phyloP scores from a whole-genome alignment of 345 rosid species.

The Rhizophora apiculata region DNA sequence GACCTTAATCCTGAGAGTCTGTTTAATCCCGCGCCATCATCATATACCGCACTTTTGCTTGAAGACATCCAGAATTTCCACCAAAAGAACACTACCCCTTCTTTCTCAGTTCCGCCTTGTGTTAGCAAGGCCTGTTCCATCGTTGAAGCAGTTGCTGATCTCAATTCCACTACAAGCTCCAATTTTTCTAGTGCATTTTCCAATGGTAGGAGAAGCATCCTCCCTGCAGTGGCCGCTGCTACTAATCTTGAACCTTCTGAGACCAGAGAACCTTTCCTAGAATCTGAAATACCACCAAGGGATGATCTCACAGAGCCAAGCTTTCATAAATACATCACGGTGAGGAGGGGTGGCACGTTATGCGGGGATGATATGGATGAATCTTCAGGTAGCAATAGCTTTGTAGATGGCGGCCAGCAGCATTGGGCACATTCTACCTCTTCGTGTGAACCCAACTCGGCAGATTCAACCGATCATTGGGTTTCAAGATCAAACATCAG shows the following conservation, averaged over 20 bases:
- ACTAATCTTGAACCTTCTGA: slow-evolving; percentile 19
- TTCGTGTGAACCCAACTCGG: slow-evolving; percentile 71
- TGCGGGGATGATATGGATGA: slow-evolving; percentile 59
- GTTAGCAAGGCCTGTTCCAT: slow-evolving; percentile 73
- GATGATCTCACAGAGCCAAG: slow-evolving; percentile 82
- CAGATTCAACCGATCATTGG: slow-evolving; percentile 73
- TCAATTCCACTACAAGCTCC: slow-evolving; percentile 64
- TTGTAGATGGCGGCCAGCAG: slow-evolving; percentile 46
- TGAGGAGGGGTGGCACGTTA: slow-evolving; percentile 53
- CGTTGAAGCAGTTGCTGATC: slow-evolving; percentile 80
- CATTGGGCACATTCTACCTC: slow-evolving; percentile 49
- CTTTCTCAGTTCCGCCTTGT: slow-evolving; percentile 55
- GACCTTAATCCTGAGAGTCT: slow-evolving; percentile 59
- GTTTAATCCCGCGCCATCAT: slow-evolving; percentile 40
- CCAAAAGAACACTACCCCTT: slow-evolving; percentile 47
- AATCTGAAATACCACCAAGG: slow-evolving; percentile 49
- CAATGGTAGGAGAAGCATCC: slow-evolving; percentile 26
- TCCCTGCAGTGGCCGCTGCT: background rate
- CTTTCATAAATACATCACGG: slow-evolving; percentile 79
- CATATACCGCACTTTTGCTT: slow-evolving; percentile 66
- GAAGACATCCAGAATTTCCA: slow-evolving; percentile 95
- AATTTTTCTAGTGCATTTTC: slow-evolving; percentile 32
- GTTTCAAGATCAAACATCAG: slow-evolving; percentile 44
- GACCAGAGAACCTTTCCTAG: slow-evolving; percentile 54
- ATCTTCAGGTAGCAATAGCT: slow-evolving; percentile 90